Evolutionary conservation across 257 asterid species (phyloP), one percentile per base, ranked within the genome.

Genomic region (Vinca minor): DNA sequence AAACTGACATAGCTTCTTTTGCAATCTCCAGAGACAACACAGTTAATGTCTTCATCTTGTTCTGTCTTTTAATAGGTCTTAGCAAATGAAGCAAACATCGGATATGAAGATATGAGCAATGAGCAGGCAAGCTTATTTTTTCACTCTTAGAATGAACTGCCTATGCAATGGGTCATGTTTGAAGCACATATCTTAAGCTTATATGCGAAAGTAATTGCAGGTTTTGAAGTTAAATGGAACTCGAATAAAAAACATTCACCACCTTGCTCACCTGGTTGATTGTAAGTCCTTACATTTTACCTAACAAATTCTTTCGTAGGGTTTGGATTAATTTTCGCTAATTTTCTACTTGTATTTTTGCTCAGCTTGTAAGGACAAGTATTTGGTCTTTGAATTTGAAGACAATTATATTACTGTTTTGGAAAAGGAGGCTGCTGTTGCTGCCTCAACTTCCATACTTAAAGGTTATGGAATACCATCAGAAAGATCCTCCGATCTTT

Each of bases 71-170:
- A 56, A 47, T 83, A 91, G 98, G 98, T 92, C 65, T 76, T 92
- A 60, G 95, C 98, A 65, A 85, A 89, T 67, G 98, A 92, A 77
- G 98, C 73, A 49, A 92, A 92, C 80, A 85, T 92, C 23, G 96
- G 98, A 52, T 89, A 92, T 48, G 98, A 92, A 78, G 94, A 89
- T 64, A 87, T 92, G 89, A 82, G 89, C 83, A 89, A 89, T 49
- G 95, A 85, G 70, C 96, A 92, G 98, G 95, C 81, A 80, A 81
- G 86, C 69, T n/a, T 69, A 29, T 56, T 25, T 1, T 62, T 47
- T 53, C 70, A 31, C 63, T 44, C 52, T 54, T 35, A 45, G 15
- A 36, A 52, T 53, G 38, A 39, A 48, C 55, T 64, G 23, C 57
- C 13, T 41, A 47, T 60, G 10, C 20, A 8, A 5, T 32, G 38